These are phyloP conservation scores for Aspergillus ruber DNA, from an alignment of 2,329 filamentous ascomycete genomes.

Conservation along the genomic window DNA sequence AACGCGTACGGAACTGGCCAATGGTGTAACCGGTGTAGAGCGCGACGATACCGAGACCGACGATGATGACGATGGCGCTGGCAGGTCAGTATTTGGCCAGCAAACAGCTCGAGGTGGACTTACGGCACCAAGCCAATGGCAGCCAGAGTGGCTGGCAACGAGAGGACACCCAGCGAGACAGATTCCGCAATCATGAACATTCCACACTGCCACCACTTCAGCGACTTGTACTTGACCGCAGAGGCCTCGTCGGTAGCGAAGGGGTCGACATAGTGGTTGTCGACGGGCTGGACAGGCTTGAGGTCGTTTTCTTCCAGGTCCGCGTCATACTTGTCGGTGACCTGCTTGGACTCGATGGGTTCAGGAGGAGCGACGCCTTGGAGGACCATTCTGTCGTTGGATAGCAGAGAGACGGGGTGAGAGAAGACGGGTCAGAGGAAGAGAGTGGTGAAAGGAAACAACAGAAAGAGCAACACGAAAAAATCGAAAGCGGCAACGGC, in stretches of 20 bases:
- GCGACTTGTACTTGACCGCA: conserved; percentile 44
- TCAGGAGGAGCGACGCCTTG: conserved; percentile 6
- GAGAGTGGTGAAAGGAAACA: no score
- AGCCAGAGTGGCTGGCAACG: conserved; percentile 47
- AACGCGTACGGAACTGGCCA: conserved; percentile 50
- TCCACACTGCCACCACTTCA: conserved; percentile 38
- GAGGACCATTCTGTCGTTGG: not conserved
- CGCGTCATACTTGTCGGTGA: conserved; percentile 2
- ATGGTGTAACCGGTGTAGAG: conserved; percentile 56
- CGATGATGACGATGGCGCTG: conserved; percentile 48
- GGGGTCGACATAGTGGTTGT: conserved; percentile 15
- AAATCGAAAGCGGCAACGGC: no score
- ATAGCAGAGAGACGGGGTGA: not conserved
- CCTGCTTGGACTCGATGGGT: conserved; percentile 9
- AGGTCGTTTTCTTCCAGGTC: conserved; percentile 8
- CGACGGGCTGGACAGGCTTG: conserved; percentile 5
- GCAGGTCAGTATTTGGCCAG: not conserved
- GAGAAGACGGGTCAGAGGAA: no score
- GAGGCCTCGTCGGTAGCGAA: conserved; percentile 27
- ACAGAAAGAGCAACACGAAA: no score
- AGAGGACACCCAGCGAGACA: conserved; percentile 51
- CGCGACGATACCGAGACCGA: conserved; percentile 50
- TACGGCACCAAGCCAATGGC: conserved; percentile 47
- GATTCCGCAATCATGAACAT: conserved; percentile 52
- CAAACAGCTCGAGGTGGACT: conserved; percentile 6